Evolutionary conservation across 1,139 yeast genomes (phyloP), one percentile per base, ranked within the genome.

Genomic region (Blastobotrys persicus): DNA sequence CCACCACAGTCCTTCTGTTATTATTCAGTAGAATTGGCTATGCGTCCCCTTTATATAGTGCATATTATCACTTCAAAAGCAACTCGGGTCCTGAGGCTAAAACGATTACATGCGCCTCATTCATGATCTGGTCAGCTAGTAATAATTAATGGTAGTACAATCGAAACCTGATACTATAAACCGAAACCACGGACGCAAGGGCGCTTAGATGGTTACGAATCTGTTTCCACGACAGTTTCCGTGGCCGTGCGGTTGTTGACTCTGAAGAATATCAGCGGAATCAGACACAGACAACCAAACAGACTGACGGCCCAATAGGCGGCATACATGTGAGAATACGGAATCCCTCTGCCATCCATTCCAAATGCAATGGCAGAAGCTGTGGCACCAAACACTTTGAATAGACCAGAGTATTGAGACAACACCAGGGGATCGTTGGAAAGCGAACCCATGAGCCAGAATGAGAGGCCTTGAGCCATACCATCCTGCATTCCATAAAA

Each of bases 361-460:
- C 80, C 70, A 81, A 82, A 79, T 6, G 74, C 76, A 54, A 79
- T 67, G 20, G 81, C 82, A 34, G 79, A 77, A 61, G 79, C 81
- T 7, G 80, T 80, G 26, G 79, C 74, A 62, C 79, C 83, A 46
- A 78, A 64, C 51, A 80, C 79, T 65, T 79, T 79, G 68, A 76
- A 79, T 62, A 76, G 75, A 44, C 81, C 81, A 35, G 79, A 80
- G 55, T 76, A 77, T 53, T 77, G 70, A 11, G 82, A 79, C 33
- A 72, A 66, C 59, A 71, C 76, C 65, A 75, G 73, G 23, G 82
- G 79, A 62, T 75, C 76, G 59, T 78, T 78, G 46, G 81, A 74
- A 51, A 79, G 61, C 31, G 80, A 73, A 50, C 83, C 83, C 64
- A 79, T 65, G 43, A 72, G 48, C 78, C 80, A 79, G 59, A 75